phyloP scores from a whole-genome alignment of 2,329 filamentous ascomycete genomes.

The Xylaria sp. region DNA sequence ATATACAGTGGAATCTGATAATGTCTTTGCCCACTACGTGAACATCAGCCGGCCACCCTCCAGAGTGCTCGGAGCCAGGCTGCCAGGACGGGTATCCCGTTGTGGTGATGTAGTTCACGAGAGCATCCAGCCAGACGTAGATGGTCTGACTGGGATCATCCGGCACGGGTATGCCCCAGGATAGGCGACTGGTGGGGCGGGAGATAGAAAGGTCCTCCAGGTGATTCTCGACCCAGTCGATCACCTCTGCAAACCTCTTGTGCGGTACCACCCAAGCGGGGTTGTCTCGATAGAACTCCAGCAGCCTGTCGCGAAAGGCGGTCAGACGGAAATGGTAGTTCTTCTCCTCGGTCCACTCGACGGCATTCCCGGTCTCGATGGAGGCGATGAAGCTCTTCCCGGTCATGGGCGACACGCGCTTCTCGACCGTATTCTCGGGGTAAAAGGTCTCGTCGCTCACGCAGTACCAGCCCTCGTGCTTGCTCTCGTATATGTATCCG shows the following conservation, averaged over 20 bases:
- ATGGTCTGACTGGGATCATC: constrained; percentile 88
- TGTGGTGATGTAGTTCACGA: constrained; percentile 92
- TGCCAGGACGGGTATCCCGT: constrained; percentile 83
- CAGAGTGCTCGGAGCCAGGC: constrained; percentile 68
- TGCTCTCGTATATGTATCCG: constrained; percentile 83
- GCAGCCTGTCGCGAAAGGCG: constrained; percentile 78
- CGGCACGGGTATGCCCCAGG: constrained; percentile 91
- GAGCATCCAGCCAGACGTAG: constrained; percentile 97
- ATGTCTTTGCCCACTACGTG: constrained; percentile 98
- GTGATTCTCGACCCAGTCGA: constrained; percentile 78
- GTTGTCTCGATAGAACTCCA: constrained; percentile 82
- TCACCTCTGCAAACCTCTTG: constrained; percentile 79
- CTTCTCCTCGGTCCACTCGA: constrained; percentile 91
- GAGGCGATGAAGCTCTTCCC: constrained; percentile 86
- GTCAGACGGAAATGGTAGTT: constrained; percentile 97
- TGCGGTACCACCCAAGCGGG: constrained; percentile 80
- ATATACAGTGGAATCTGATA: constrained; percentile 93
- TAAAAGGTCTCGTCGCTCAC: constrained; percentile 98
- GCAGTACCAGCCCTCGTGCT: constrained; percentile 95
- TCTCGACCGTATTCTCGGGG: constrained; percentile 77
- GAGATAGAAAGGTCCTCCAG: constrained; percentile 91
- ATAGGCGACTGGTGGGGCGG: constrained; percentile 78
- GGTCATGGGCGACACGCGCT: constrained; percentile 79
- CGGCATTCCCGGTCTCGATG: constrained; percentile 87
- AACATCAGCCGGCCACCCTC: constrained; percentile 88